Percentiles rank a stretch among this genome's conserved stretches.
These are phyloP conservation scores for Termitomyces sp. DNA, from an alignment of 768 basidiomycete species.

Conservation along the genomic window DNA sequence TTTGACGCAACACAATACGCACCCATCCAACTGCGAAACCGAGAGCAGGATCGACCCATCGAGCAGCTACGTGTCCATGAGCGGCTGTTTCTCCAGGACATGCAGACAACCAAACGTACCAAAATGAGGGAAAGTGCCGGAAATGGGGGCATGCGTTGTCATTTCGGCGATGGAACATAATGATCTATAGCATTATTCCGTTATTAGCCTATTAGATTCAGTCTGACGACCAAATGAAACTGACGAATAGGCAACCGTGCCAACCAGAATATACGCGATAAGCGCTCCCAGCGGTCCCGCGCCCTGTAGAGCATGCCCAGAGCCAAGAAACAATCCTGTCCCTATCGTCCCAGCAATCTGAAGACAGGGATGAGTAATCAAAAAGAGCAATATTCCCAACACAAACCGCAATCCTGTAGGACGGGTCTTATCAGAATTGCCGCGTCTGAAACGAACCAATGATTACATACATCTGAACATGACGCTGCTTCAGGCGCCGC, in stretches of 20 bases:
- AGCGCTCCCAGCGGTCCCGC: constrained; percentile 69
- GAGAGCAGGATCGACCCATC: constrained; percentile 57
- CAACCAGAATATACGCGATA: constrained; percentile 60
- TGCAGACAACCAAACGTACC: constrained; percentile 27
- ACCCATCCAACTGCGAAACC: constrained; percentile 59
- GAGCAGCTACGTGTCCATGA: constrained; percentile 31
- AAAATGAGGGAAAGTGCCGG: constrained; percentile 75
- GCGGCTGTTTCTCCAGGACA: not conserved
- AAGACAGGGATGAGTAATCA: not conserved
- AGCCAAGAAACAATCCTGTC: constrained; percentile 72
- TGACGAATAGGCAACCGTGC: constrained; percentile 61
- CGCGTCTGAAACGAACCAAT: not conserved
- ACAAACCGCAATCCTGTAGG: constrained; percentile 58
- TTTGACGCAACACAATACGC: constrained; percentile 11
- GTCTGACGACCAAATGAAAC: constrained; percentile 16
- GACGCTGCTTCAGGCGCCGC: constrained; percentile 68
- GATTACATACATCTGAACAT: constrained; percentile 67
- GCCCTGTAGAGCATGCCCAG: constrained; percentile 52
- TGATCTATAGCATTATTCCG: constrained; percentile 29
- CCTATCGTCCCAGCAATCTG: constrained; percentile 76
- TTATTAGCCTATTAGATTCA: not conserved
- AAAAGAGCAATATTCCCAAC: too few species aligned
- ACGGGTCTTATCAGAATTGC: not conserved
- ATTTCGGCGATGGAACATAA: constrained; percentile 72
- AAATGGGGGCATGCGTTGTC: constrained; percentile 77